Base-by-base conservation (phyloP, 345 rosid species). In the Lagerstroemia speciosa region DNA sequence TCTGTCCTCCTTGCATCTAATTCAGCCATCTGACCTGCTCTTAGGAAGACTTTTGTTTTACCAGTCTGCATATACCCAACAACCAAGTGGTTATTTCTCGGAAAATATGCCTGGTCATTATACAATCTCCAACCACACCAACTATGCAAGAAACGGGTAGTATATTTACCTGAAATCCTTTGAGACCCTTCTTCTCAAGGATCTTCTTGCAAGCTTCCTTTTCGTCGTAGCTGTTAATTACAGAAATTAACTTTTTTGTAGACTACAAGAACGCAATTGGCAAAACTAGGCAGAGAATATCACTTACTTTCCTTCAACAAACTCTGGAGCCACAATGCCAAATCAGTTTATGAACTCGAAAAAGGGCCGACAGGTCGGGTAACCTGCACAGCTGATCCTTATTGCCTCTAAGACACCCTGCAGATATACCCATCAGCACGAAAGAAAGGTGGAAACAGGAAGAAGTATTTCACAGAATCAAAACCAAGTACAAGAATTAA, bases 21-120 rank as follows among this genome's bases (percentile, higher is more conserved):
- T 79, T 94, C 99, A 72, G 99, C 99, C 99, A 94, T 94, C 83
- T 94, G 99, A 73, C 99, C 99, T 16, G 96, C 97, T 78, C 99
- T 84, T 72, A 94, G 78, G 78, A 94, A 94, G 45, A 94, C 83
- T 86, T 94, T 94, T 45, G 97, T 94, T 81, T 88, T 88, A 66
- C 99, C 99, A 75, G 91, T 81, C 96, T 91, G 88, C 78, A 84
- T 64, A 74, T 43, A n/a, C n/a, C n/a, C n/a, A n/a, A 67, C 66
- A 66, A 37, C 52, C 65, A 71, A 33, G 26, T 31, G 48, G 36
- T 69, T 50, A 73, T n/a, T n/a, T n/a, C n/a, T n/a, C n/a, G n/a
- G n/a, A n/a, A n/a, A n/a, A n/a, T n/a, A n/a, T n/a, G n/a, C n/a
- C n/a, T n/a, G n/a, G n/a, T 50, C 58, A 22, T n/a, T 69, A 34